Conservation (phyloP, 768 basidiomycete genomes). For the Symmetrospora coprosmae region DNA sequence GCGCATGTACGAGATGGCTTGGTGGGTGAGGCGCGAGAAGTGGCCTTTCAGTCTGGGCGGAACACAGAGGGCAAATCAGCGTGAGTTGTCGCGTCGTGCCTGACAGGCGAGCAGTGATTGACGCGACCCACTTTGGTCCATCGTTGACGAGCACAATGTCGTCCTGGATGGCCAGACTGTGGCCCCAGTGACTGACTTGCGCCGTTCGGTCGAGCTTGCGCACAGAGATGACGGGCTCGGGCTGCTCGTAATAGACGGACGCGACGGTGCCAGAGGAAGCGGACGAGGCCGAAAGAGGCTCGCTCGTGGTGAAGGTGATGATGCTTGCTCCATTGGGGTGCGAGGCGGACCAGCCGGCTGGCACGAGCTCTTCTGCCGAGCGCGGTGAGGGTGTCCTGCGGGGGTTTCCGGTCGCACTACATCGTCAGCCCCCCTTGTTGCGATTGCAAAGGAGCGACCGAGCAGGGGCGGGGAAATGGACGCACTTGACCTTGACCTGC, state of each 20-base stretch:
- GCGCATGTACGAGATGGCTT: slow-evolving; percentile 53
- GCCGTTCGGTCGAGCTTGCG: slow-evolving; percentile 56
- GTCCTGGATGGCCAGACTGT: slow-evolving; percentile 85
- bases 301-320: not conserved
- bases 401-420: not conserved
- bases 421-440: slow-evolving; percentile 2
- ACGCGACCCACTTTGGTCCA: slow-evolving; percentile 61
- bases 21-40: slow-evolving; percentile 81
- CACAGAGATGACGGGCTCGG: slow-evolving; percentile 66
- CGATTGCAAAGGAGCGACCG: not conserved
- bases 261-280: slow-evolving; percentile 18
- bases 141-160: slow-evolving; percentile 70
- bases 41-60: slow-evolving; percentile 69
- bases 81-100: no score
- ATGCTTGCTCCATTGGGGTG: not conserved
- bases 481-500: slow-evolving; percentile 29
- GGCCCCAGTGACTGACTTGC: slow-evolving; percentile 95
- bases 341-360: not conserved
- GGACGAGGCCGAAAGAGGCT: not conserved
- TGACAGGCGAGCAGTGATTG: not conserved
- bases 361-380: slow-evolving; percentile 9
- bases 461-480: slow-evolving; percentile 13
- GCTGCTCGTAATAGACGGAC: slow-evolving; percentile 62
- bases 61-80: no score
- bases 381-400: slow-evolving; percentile 12